These are phyloP conservation scores for Nectriaceae sp. DNA, from an alignment of 2,329 filamentous ascomycete species.

Conservation along the genomic window DNA sequence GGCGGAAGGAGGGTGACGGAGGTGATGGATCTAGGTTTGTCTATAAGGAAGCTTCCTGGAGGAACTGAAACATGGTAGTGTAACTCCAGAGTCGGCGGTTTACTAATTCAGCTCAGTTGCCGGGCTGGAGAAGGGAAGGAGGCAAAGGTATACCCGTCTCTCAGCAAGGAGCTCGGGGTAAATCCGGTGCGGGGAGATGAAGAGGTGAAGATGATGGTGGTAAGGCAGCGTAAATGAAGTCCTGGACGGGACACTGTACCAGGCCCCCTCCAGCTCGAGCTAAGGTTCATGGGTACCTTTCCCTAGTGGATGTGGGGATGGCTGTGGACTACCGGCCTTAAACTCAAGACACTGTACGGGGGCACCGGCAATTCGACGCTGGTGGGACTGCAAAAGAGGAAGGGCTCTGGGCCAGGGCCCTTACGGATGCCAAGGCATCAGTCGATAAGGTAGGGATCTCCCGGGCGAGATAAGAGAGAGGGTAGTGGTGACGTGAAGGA, in stretches of 20 bases:
- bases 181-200: not conserved
- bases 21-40: constrained; percentile 11
- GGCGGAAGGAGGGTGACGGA: too few relatives aligned
- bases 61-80: constrained; percentile 40
- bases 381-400: too few relatives aligned
- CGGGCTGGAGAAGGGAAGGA: constrained; percentile 15
- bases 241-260: not conserved
- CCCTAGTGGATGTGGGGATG: not conserved
- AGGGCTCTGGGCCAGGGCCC: too few relatives aligned
- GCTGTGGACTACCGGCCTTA: not conserved
- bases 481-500: not conserved
- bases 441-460: too few relatives aligned
- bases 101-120: constrained; percentile 27
- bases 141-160: not conserved
- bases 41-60: constrained; percentile 28
- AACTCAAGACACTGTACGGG: too few relatives aligned
- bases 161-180: not conserved
- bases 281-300: not conserved
- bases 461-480: not conserved
- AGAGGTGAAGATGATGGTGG: not conserved
- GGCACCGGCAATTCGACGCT: too few relatives aligned
- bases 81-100: constrained; percentile 33
- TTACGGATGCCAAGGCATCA: not conserved
- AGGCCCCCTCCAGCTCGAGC: not conserved
- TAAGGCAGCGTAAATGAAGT: not conserved